Base-by-base conservation (phyloP, 1,139 yeast species). In the Debaryomyces robertsiae region DNA sequence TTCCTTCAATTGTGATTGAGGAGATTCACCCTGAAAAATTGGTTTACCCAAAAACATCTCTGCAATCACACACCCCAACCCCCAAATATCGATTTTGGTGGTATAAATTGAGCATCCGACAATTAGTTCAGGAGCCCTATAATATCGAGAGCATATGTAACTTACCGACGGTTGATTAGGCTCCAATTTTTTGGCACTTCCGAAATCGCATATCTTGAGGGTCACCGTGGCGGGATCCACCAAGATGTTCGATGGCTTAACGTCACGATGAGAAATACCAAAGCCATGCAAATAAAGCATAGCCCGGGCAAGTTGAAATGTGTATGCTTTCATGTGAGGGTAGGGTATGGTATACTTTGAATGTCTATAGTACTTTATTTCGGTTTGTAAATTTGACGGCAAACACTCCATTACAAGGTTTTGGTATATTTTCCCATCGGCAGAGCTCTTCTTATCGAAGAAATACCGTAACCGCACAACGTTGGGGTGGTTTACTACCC, bases 31-130 rank as follows among this genome's bases (percentile, higher is more conserved):
- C 65, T 84, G 93, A 65, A 86, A 86, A 16, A 86, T 82, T 3
- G 93, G 89, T 57, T 81, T 83, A 24, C 93, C 91, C 54, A 84
- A 71, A 48, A 84, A 75, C 91, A 86, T 84, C 61, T 86, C 94
- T 14, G 93, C 93, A 49, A 85, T 69, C 7, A 85, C 93, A 70
- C 95, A 86, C 1, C 95, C 95, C 42, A 84, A 69, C 1, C 93
- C 93, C 95, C 95, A 86, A 44, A 84, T 80, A 59, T 86, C 95
- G 44, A 86, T 84, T 55, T 84, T 85, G 6, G 93, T 84, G 2
- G 90, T 77, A 57, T 86, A 86, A 38, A 79, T 70, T 30, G 85
- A 77, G 54, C 89, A 84, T 1, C 93, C 95, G 45, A 85, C 81
- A 54, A 85, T 84, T 47, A 85, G 67, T 61, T 85, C 95, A 1